Evolutionary conservation across 306 rosid genomes (phyloP).

Genomic region (Begonia masoniana): DNA sequence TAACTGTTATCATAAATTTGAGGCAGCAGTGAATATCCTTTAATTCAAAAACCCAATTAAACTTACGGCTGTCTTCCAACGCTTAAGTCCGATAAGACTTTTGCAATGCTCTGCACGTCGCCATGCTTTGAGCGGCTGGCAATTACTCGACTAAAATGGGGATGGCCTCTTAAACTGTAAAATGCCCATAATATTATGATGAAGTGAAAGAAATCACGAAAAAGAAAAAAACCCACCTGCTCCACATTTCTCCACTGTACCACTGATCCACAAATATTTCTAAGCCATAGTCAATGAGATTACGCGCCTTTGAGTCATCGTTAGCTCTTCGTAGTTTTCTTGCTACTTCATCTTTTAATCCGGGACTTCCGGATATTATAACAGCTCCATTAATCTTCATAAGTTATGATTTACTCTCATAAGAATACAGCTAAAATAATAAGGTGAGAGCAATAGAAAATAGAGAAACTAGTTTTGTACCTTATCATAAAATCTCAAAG

Average conservation of each 20-base stretch:
- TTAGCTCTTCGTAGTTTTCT: conserved; percentile 64
- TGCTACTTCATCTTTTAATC: conserved; percentile 50
- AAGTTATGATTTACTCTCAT: conserved; percentile 17
- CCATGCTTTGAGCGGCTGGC: conserved; percentile 51
- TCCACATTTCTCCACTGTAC: conserved; percentile 81
- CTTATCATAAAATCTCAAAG: conserved; percentile 51
- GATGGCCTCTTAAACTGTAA: conserved; percentile 78
- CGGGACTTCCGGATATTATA: conserved; percentile 85
- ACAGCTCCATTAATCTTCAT: conserved; percentile 69
- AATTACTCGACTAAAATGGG: conserved; percentile 44
- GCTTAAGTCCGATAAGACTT: conserved; percentile 62
- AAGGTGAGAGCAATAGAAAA: background rate
- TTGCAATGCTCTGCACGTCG: conserved; percentile 46
- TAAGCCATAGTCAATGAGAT: conserved; percentile 52
- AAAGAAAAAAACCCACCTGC: conserved; percentile 34
- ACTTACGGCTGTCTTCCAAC: conserved; percentile 86
- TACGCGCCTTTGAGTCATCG: conserved; percentile 67
- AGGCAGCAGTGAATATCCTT: too few relatives aligned
- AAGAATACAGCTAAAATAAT: background rate
- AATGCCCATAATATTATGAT: conserved; percentile 4
- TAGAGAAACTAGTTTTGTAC: conserved; percentile 22
- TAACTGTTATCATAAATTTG: too few relatives aligned
- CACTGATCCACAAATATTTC: conserved; percentile 54
- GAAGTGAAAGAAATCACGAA: conserved; percentile 9
- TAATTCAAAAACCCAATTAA: background rate